Evolutionary conservation across 2,329 filamentous ascomycete species (phyloP), one percentile per base, ranked within the genome.

Genomic region (Colletotrichum sp.): DNA sequence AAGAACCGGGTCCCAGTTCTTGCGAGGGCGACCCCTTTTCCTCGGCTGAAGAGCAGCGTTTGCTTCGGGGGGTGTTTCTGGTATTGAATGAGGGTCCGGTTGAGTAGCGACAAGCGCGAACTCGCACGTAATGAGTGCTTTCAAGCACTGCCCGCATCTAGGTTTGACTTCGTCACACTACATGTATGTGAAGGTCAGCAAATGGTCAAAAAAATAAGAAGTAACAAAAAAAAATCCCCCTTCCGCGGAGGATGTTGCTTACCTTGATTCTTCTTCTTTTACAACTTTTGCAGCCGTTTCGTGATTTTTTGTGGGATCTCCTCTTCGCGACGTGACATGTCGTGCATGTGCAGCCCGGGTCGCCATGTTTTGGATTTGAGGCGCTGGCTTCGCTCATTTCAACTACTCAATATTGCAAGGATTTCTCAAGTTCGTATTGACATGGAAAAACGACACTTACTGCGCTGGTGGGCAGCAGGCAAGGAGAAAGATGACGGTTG

Each of bases 231-330:
- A n/a, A n/a, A n/a, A n/a, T n/a, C n/a, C n/a, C n/a, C n/a, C n/a
- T n/a, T n/a, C n/a, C n/a, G n/a, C n/a, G n/a, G n/a, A 63, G 16
- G 13, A 16, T 24, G 16, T 16, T 24, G 5, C 18, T 55, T 39
- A 39, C 68, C 70, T 81, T 81, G 59, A 80, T 76, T 18, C 79
- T 75, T 28, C 78, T 75, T 28, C 72, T 69, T 52, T 80, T 81
- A 64, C 79, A 81, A n/a, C 62, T 78, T 26, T 60, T 77, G 62
- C 79, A 81, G 15, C 79, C 79, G 16, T 78, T 69, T 28, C 79
- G 78, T 4, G 79, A 81, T 66, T 80, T 81, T 26, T 75, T 67
- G 15, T 75, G 72, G 10, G 64, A 76, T 52, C 73, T 44, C 15
- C 69, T 65, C 24, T 71, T 75, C 5, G 68, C 68, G 15, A 75